Evolutionary conservation across 2,329 filamentous ascomycete genomes (phyloP), one percentile per base, ranked within the genome.

Genomic region (Xylaria hypoxylon): DNA sequence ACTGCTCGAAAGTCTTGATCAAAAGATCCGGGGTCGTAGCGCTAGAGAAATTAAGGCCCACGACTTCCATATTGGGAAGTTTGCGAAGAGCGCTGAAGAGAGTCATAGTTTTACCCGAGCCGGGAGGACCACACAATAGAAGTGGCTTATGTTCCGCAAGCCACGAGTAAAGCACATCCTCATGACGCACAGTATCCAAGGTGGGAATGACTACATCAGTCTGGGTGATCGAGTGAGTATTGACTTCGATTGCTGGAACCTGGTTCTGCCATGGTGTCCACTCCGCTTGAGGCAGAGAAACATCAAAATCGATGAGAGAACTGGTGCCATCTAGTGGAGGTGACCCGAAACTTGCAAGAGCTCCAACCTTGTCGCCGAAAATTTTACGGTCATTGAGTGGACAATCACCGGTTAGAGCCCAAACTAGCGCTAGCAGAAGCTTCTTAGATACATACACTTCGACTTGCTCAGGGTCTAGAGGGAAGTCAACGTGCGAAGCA

Each of bases 81-180:
- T 99, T 99, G 70, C 96, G 91, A 60, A 99, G 88, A 38, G 96
- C 96, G 77, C 95, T 97, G 84, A 99, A 99, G 13, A 99, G 84
- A 11, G 96, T 99, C 96, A 99, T 99, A 4, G 96, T 99, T 84
- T 99, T 99, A 85, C 96, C 96, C 58, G 96, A 99, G 83, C 96
- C 96, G 65, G 96, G 96, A 77, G 96, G 96, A 79, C 96, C 96
- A 78, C 96, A 99, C 17, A 99, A 90, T 59, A 99, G 84, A 19
- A 99, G 85, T 13, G 96, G 96, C 82, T 99, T 99, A 79, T 99
- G 96, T 79, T 99, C 96, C 17, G 96, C 96, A 50, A 99, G 88
- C 96, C 96, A 99, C 3, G 96, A 99, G 83, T 99, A 99, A 17
- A 99, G 86, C n/a, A 99, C 93, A 80, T 98, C 96, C 79, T 99